These are phyloP conservation scores for Wickerhamomyces silvicola DNA, from an alignment of 805 yeast genomes.

Conservation along the genomic window DNA sequence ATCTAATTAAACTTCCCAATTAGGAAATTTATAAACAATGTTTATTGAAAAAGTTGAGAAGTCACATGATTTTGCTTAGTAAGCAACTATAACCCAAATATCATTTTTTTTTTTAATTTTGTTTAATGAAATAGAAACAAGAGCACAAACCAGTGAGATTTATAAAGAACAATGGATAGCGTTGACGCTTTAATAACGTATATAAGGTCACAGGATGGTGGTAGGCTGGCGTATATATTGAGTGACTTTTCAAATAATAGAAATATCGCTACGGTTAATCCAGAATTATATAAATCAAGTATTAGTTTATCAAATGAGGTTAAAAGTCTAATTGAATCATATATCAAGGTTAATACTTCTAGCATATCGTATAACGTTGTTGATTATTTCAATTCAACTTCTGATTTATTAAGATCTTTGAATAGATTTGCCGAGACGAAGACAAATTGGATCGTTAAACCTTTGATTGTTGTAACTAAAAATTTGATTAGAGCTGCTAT, in stretches of 20 bases:
- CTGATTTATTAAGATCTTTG: constrained; percentile 37
- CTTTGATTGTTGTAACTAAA: constrained; percentile 34
- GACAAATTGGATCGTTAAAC: constrained; percentile 44
- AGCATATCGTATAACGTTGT: constrained; percentile 24
- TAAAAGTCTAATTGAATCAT: constrained; percentile 22
- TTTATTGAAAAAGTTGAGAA: background rate
- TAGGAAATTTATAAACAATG: constrained; percentile 6
- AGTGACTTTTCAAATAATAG: background rate
- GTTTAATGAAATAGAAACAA: too few relatives aligned
- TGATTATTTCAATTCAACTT: constrained; percentile 23
- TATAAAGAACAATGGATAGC: too few relatives aligned
- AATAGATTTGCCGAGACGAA: constrained; percentile 49
- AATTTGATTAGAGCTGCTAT: constrained; percentile 27
- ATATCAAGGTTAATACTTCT: constrained; percentile 31
- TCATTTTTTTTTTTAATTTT: too few relatives aligned
- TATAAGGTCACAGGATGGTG: constrained; percentile 1
- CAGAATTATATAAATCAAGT: background rate
- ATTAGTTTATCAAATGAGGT: constrained; percentile 1
- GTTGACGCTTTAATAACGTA: background rate
- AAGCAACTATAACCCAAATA: too few relatives aligned
- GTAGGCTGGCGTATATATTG: background rate
- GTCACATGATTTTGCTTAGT: too few relatives aligned
- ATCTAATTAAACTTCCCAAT: constrained; percentile 5
- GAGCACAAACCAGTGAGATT: too few relatives aligned
- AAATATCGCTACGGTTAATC: background rate